Base-by-base conservation (phyloP, 257 asterid species). In the Solanum pennellii region DNA sequence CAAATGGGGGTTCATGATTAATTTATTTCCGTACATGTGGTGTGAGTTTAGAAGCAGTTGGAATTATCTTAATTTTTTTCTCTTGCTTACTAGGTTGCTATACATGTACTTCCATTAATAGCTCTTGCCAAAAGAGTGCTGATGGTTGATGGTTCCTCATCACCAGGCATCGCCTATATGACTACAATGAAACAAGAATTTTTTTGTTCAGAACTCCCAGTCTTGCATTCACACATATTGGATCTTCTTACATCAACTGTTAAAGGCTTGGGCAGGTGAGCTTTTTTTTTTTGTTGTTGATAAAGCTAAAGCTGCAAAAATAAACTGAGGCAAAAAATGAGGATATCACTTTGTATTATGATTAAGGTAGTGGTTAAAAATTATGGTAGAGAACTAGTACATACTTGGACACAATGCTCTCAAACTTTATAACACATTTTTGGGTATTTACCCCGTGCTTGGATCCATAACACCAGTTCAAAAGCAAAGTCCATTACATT, bases 51-150 rank as follows among this genome's bases (percentile, higher is more conserved):
- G 27, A 75, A 74, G 37, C 42, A 12, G 52, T 69, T 65, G 49
- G 74, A 33, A 66, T 39, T 65, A 35, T 44, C 39, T 65, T 45
- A 21, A 72, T 60, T 75, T 9, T 44, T 49, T 82, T 72, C 25
- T 21, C 83, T 47, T 87, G 79, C 90, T 72, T 83, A 29, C 31
- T 86, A 97, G 99, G 99, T 96, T 87, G 82, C 94, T 80, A 94
- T 95, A 87, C 98, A 98, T 86, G 89, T 94, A 80, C 87, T 83
- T 83, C 92, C 94, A 49, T 89, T 97, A 68, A 68, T 94, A 66
- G 93, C 96, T 84, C 89, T 97, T 91, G 91, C 91, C 85, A 89
- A 88, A 83, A 94, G 99, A 92, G 98, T 96, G 88, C 89, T 97
- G 92, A 88, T 90, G 93, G 95, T 95, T 75, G 98, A 95, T 91